Conservation (phyloP, 2,329 filamentous ascomycete genomes). For the Fusarium humuli region DNA sequence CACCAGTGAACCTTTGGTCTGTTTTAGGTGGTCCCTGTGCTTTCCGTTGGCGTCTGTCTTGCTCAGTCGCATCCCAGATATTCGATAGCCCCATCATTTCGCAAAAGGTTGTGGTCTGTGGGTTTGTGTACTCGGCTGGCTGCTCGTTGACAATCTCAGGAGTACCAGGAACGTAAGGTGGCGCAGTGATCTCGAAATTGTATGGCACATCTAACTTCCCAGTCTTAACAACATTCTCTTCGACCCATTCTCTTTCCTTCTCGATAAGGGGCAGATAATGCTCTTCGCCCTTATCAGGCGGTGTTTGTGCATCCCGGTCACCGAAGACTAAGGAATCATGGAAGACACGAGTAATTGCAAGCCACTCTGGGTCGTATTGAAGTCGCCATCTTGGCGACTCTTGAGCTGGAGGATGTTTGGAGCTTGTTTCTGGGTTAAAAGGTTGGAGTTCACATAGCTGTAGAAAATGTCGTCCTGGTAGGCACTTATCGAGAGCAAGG, state of each 20-base stretch:
- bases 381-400: slow-evolving; percentile 65
- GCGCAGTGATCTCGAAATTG: slow-evolving; percentile 83
- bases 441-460: slow-evolving; percentile 77
- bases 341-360: slow-evolving; percentile 90
- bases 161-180: slow-evolving; percentile 70
- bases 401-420: slow-evolving; percentile 34
- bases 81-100: slow-evolving; percentile 81
- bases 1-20: slow-evolving; percentile 51
- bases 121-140: slow-evolving; percentile 85
- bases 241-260: slow-evolving; percentile 80
- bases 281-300: slow-evolving; percentile 74
- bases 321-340: slow-evolving; percentile 73
- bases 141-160: slow-evolving; percentile 70
- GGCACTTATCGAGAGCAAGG: slow-evolving; percentile 90
- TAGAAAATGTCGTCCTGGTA: slow-evolving; percentile 82
- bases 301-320: slow-evolving; percentile 63
- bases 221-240: slow-evolving; percentile 75
- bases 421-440: slow-evolving; percentile 51
- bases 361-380: slow-evolving; percentile 92
- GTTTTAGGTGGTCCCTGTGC: slow-evolving; percentile 66
- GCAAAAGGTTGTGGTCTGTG: slow-evolving; percentile 87
- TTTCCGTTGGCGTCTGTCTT: slow-evolving; percentile 73
- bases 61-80: slow-evolving; percentile 76
- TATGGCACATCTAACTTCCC: slow-evolving; percentile 76
- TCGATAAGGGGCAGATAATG: slow-evolving; percentile 76